These are phyloP conservation scores for Phaeophleospora eucalypticola DNA, from an alignment of 2,329 filamentous ascomycete genomes.

Conservation along the genomic window DNA sequence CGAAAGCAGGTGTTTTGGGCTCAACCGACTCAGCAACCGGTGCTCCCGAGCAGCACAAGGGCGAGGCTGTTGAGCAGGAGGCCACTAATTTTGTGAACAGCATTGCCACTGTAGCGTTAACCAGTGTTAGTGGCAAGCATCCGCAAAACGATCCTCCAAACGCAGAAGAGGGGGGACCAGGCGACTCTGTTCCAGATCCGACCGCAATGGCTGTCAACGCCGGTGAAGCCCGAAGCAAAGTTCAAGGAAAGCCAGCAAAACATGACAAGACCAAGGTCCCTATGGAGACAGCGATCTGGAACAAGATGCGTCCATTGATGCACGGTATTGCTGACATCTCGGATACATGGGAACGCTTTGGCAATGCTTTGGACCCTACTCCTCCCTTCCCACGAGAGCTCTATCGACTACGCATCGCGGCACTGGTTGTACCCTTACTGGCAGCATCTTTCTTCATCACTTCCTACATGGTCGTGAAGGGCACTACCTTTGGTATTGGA, in stretches of 20 bases:
- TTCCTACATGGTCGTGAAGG: constrained; percentile 56
- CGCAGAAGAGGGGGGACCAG: constrained; percentile 37
- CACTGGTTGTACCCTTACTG: constrained; percentile 42
- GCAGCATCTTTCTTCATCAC: constrained; percentile 43
- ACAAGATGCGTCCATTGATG: constrained; percentile 71
- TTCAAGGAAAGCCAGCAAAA: constrained; percentile 44
- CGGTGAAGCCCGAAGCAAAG: constrained; percentile 52
- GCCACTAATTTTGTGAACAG: constrained; percentile 75
- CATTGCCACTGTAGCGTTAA: constrained; percentile 67
- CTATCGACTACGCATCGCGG: constrained; percentile 45
- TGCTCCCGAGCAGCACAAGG: constrained; percentile 76
- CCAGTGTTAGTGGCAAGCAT: constrained; percentile 72
- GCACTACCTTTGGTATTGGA: constrained; percentile 62
- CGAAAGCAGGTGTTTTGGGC: constrained; percentile 68
- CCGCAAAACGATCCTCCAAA: constrained; percentile 62
- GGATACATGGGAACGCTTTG: constrained; percentile 62
- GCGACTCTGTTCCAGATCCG: constrained; percentile 57
- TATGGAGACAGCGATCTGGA: constrained; percentile 73
- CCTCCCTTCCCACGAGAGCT: constrained; percentile 45
- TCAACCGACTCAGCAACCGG: constrained; percentile 75
- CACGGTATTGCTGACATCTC: constrained; percentile 56
- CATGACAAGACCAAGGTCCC: constrained; percentile 77
- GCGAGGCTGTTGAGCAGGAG: constrained; percentile 78
- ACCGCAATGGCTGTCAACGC: constrained; percentile 53
- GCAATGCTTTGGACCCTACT: constrained; percentile 51